Conservation (phyloP, 257 asterid genomes). For the Perilla frutescens region DNA sequence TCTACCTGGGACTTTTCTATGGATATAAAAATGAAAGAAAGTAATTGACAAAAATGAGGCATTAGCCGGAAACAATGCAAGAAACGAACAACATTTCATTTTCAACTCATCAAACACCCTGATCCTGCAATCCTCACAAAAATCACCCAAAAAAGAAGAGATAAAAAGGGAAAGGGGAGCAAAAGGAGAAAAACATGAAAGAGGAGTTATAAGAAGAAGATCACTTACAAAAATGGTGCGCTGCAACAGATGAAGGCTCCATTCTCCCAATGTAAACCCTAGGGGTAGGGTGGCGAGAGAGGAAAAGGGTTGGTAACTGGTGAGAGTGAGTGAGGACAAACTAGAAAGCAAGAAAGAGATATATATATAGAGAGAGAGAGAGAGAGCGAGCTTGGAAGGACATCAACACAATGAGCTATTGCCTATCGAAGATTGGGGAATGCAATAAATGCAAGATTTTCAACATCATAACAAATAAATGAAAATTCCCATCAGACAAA, state of each 20-base stretch:
- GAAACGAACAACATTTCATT: conserved; percentile 27
- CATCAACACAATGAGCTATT: conserved; percentile 11
- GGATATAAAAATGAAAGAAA: background rate
- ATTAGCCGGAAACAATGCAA: background rate
- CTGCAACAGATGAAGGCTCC: conserved; percentile 31
- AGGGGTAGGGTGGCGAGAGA: conserved; percentile 15
- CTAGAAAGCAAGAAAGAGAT: conserved; percentile 1
- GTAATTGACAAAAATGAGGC: background rate
- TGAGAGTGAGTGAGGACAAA: background rate
- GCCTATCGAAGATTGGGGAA: conserved; percentile 17
- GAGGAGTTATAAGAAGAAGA: background rate
- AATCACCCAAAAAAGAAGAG: background rate
- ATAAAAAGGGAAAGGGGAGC: background rate
- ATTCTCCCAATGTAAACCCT: conserved; percentile 34
- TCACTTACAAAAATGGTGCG: conserved; percentile 39
- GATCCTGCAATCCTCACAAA: conserved; percentile 12
- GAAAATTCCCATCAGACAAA: conserved; percentile 35
- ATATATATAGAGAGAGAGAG: background rate
- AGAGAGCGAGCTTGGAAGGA: conserved; percentile 18
- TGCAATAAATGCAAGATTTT: conserved; percentile 46
- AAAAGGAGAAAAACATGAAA: background rate
- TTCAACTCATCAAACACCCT: conserved; percentile 29
- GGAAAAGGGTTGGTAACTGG: conserved; percentile 8
- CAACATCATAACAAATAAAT: conserved; percentile 20
- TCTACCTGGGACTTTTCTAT: background rate